These are phyloP conservation scores for Annulohypoxylon maeteangense DNA, from an alignment of 495 filamentous ascomycete species.

Conservation along the genomic window DNA sequence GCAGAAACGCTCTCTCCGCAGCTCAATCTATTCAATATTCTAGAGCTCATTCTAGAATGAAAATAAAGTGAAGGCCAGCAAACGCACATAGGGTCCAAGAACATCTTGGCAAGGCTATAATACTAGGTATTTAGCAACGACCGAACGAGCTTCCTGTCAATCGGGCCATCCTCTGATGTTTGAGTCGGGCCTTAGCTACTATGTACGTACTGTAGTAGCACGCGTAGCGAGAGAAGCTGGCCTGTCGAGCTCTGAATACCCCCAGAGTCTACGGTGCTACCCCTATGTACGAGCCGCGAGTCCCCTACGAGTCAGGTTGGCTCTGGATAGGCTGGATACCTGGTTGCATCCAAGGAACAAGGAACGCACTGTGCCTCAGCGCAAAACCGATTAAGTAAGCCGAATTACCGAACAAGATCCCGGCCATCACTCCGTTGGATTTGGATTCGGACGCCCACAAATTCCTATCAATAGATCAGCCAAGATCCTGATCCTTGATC, in stretches of 20 bases:
- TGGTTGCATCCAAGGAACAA: constrained; percentile 12
- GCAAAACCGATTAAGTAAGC: constrained; percentile 23
- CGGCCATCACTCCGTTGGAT: constrained; percentile 16
- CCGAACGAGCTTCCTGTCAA: constrained; percentile 43
- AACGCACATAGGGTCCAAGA: constrained; percentile 44
- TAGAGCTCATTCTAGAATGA: constrained; percentile 34
- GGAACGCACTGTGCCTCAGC: constrained; percentile 22
- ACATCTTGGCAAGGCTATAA: constrained; percentile 40
- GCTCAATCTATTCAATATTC: constrained; percentile 33
- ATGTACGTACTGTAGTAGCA: constrained; percentile 7
- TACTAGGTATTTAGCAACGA: constrained; percentile 40
- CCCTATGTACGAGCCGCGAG: constrained; percentile 7
- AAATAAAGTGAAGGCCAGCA: constrained; percentile 42
- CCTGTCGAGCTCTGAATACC: constrained; percentile 11
- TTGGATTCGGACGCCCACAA: constrained; percentile 10
- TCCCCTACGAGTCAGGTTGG: constrained; percentile 23
- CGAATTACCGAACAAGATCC: constrained; percentile 18
- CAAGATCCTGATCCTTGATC: constrained; percentile 15
- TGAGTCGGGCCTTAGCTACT: constrained; percentile 40
- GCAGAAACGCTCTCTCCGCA: constrained; percentile 35
- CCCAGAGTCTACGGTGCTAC: too few species aligned
- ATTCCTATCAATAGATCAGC: constrained; percentile 25
- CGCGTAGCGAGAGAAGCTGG: constrained; percentile 11
- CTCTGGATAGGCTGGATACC: background rate
- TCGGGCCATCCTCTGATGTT: constrained; percentile 44